Evolutionary conservation across 306 rosid genomes (phyloP).

Genomic region (Cucumis hystrix): DNA sequence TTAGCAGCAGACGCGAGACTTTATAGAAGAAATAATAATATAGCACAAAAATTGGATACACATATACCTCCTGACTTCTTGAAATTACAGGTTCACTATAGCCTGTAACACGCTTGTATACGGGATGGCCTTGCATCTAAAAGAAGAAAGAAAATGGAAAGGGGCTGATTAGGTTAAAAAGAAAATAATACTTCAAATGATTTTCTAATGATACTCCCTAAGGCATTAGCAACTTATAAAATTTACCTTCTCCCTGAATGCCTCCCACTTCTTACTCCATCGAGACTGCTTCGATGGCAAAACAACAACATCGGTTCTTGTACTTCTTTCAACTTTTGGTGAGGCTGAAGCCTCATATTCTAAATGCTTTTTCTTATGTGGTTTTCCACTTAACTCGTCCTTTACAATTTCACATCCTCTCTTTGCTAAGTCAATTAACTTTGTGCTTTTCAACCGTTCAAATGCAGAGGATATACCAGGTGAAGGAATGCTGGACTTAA

Average conservation of each 20-base stretch:
- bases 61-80: conserved; percentile 82
- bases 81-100: conserved; percentile 60
- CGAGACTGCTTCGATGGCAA: conserved; percentile 51
- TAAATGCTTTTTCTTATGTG: conserved; percentile 45
- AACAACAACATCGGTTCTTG: conserved; percentile 54
- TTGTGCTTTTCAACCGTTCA: conserved; percentile 51
- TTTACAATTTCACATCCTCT: conserved; percentile 65
- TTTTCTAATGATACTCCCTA: neutral
- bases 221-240: neutral
- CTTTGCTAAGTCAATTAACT: conserved; percentile 55
- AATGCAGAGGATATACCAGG: conserved; percentile 48
- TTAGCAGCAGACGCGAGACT: neutral
- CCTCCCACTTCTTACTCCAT: conserved; percentile 74
- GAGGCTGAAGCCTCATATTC: conserved; percentile 28
- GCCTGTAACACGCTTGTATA: conserved; percentile 36
- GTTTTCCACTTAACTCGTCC: conserved; percentile 62
- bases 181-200: neutral
- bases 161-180: neutral
- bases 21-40: neutral
- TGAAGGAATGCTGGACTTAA: conserved; percentile 55
- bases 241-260: conserved; percentile 58
- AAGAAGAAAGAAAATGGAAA: conserved; percentile 6
- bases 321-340: conserved; percentile 47
- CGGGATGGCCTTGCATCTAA: conserved; percentile 53
- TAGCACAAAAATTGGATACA: conserved; percentile 16